Evolutionary conservation across 78 protist genomes (phyloP).

Genomic region (Dictyostelium intermedium): DNA sequence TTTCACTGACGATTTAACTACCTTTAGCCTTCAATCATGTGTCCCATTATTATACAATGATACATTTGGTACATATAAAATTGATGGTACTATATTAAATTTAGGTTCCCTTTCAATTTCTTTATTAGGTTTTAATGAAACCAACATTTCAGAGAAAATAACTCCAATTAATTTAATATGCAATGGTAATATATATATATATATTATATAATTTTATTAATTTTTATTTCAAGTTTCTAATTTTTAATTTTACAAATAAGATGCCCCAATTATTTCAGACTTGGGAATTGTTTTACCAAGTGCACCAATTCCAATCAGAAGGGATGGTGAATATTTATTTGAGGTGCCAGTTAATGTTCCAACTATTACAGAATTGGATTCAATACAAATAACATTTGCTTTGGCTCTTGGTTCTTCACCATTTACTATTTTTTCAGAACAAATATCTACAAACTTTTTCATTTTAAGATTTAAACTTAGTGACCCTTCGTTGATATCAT

Average conservation of each 20-base stretch:
- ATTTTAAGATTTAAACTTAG: background rate
- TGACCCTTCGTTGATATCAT: background rate
- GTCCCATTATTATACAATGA: background rate
- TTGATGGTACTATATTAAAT: background rate
- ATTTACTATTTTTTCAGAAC: background rate
- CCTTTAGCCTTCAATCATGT: background rate
- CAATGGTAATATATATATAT: background rate
- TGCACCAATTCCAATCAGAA: background rate
- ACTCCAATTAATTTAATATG: background rate
- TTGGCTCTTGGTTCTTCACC: background rate
- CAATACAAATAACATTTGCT: background rate
- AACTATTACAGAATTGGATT: background rate
- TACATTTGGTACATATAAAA: background rate
- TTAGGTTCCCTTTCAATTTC: background rate
- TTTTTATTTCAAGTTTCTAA: too few relatives aligned
- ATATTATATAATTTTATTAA: too few relatives aligned
- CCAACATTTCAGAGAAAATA: background rate
- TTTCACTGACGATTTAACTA: background rate
- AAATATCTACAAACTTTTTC: background rate
- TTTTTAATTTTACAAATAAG: background rate
- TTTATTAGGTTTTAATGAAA: background rate
- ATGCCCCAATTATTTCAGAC: background rate
- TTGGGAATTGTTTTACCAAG: background rate
- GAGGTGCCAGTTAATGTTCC: background rate
- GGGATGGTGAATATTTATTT: background rate